Evolutionary conservation across 1,139 yeast species (phyloP).

Genomic region (Hemisphaericaspora lyxosophila): DNA sequence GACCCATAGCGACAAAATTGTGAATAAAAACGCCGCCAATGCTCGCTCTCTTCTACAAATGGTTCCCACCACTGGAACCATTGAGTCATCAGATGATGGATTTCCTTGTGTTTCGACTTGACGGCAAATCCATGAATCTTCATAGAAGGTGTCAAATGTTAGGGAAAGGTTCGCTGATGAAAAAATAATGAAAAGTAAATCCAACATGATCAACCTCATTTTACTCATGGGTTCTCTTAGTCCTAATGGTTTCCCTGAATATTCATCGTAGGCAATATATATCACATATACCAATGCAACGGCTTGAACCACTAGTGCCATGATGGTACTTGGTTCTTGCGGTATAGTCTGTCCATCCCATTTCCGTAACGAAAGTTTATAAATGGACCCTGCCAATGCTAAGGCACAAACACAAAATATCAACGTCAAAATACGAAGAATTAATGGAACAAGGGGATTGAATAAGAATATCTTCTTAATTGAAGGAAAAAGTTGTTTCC

Average conservation of each 20-base stretch:
- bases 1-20: slow-evolving; percentile 80
- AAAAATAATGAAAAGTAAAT: slow-evolving; percentile 83
- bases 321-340: slow-evolving; percentile 87
- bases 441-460: slow-evolving; percentile 79
- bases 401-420: slow-evolving; percentile 61
- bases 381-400: slow-evolving; percentile 67
- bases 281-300: slow-evolving; percentile 74
- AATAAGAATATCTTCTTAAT: slow-evolving; percentile 60
- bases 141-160: slow-evolving; percentile 80
- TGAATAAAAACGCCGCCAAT: slow-evolving; percentile 72
- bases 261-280: slow-evolving; percentile 88
- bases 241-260: slow-evolving; percentile 87
- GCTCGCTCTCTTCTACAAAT: slow-evolving; percentile 83
- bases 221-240: slow-evolving; percentile 81
- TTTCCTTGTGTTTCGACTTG: slow-evolving; percentile 9
- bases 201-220: slow-evolving; percentile 73
- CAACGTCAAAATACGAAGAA: slow-evolving; percentile 68
- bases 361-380: slow-evolving; percentile 41
- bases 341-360: slow-evolving; percentile 46
- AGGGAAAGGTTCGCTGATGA: slow-evolving; percentile 87
- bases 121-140: slow-evolving; percentile 77
- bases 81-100: too few relatives aligned
- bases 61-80: slow-evolving; percentile 37
- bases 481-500: slow-evolving; percentile 65
- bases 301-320: slow-evolving; percentile 86